A percentile compares a stretch with the other conserved stretches of the same genome.
Evolutionary conservation across 805 yeast species (phyloP).

Genomic region (Limtongozyma cylindracea): DNA sequence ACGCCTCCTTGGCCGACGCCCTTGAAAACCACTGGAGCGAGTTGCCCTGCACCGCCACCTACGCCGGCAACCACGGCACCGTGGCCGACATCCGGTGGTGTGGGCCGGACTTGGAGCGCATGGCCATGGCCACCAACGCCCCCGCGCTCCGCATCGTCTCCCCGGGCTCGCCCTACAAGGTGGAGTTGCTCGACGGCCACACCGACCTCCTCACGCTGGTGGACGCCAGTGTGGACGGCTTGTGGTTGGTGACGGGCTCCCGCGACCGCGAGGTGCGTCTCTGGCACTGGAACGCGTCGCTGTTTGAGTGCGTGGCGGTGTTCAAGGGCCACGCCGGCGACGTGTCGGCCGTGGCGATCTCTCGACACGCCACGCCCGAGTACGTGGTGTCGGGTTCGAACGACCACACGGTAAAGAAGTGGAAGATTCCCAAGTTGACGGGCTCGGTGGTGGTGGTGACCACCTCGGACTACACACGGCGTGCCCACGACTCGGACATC

Average conservation of each 20-base stretch:
- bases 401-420: constrained; percentile 67
- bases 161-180: constrained; percentile 31
- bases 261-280: constrained; percentile 71
- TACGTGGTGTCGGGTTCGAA: constrained; percentile 65
- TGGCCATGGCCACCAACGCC: constrained; percentile 87
- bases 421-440: constrained; percentile 39
- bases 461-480: constrained; percentile 65
- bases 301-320: constrained; percentile 21
- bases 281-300: constrained; percentile 39
- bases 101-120: constrained; percentile 26
- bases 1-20: constrained; percentile 3
- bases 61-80: constrained; percentile 91
- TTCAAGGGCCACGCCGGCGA: constrained; percentile 77
- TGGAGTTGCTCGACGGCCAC: constrained; percentile 55
- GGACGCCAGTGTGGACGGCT: constrained; percentile 57
- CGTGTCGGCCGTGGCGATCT: constrained; percentile 57
- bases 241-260: constrained; percentile 80
- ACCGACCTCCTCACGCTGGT: constrained; percentile 61
- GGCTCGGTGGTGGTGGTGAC: constrained; percentile 13
- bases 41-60: constrained; percentile 21
- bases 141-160: constrained; percentile 64
- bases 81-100: constrained; percentile 71
- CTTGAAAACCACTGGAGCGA: constrained; percentile 2
- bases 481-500: constrained; percentile 93
- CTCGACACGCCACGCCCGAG: constrained; percentile 51